phyloP scores from a whole-genome alignment of 805 yeast species.

The Candida germanica region DNA sequence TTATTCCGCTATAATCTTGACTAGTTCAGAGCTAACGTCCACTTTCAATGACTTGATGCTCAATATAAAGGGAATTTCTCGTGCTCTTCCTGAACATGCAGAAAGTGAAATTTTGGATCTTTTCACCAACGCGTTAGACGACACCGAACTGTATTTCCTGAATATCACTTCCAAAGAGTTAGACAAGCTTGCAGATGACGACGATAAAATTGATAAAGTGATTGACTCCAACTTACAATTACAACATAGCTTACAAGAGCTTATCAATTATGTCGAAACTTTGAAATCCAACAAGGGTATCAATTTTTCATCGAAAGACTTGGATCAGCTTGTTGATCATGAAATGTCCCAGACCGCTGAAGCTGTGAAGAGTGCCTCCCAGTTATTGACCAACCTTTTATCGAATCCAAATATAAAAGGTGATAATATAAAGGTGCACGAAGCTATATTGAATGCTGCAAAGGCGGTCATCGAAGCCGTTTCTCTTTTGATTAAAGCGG shows the following conservation, averaged over 20 bases:
- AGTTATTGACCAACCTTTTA: constrained; percentile 53
- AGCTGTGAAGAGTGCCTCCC: constrained; percentile 64
- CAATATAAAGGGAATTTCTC: constrained; percentile 66
- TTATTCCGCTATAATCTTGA: constrained; percentile 58
- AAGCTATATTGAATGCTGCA: constrained; percentile 74
- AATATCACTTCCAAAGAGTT: constrained; percentile 54
- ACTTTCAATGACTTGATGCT: constrained; percentile 60
- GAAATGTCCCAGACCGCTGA: constrained; percentile 74
- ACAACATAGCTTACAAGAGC: constrained; percentile 64
- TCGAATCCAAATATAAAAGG: constrained; percentile 51
- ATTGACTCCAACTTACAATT: constrained; percentile 72
- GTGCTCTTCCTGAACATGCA: constrained; percentile 51
- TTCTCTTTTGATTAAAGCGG: constrained; percentile 65
- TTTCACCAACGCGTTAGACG: constrained; percentile 57
- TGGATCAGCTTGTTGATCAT: constrained; percentile 67
- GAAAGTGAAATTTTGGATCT: constrained; percentile 48
- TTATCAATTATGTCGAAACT: constrained; percentile 53
- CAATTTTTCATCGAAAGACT: constrained; percentile 43
- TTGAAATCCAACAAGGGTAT: constrained; percentile 36
- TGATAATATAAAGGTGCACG: constrained; percentile 66
- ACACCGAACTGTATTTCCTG: constrained; percentile 59
- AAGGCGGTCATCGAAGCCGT: constrained; percentile 78
- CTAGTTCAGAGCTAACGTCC: constrained; percentile 61
- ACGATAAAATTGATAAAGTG: constrained; percentile 69
- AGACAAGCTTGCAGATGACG: constrained; percentile 50